These are phyloP conservation scores for Taphrina communis DNA, from an alignment of 1,139 yeast species.

Conservation along the genomic window DNA sequence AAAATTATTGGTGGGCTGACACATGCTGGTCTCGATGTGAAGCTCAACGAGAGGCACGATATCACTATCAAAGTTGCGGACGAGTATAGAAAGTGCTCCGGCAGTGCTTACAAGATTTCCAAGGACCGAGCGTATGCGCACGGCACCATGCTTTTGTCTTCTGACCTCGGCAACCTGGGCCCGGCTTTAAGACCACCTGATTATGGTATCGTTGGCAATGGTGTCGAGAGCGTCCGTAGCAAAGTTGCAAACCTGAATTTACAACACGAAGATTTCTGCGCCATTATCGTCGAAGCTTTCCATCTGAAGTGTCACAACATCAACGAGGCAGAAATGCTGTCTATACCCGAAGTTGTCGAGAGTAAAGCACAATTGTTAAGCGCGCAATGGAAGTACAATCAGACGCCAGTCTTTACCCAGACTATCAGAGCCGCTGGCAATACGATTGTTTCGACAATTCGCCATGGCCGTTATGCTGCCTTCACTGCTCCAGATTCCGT, in stretches of 20 bases:
- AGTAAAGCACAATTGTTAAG: slow-evolving; percentile 50
- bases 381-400: slow-evolving; percentile 78
- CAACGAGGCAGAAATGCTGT: slow-evolving; percentile 20
- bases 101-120: slow-evolving; percentile 87
- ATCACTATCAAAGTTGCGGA: slow-evolving; percentile 56
- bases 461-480: slow-evolving; percentile 6
- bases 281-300: slow-evolving; percentile 59
- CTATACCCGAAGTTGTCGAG: slow-evolving; percentile 20
- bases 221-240: slow-evolving; percentile 78
- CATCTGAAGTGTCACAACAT: slow-evolving; percentile 51
- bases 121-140: slow-evolving; percentile 89
- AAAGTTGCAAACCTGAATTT: slow-evolving; percentile 71
- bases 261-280: slow-evolving; percentile 58
- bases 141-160: slow-evolving; percentile 87
- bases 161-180: slow-evolving; percentile 65
- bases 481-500: not conserved
- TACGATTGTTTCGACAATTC: slow-evolving; percentile 1
- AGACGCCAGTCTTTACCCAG: slow-evolving; percentile 70
- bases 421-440: slow-evolving; percentile 15
- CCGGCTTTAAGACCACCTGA: slow-evolving; percentile 61
- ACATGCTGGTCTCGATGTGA: slow-evolving; percentile 48
- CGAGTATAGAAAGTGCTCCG: slow-evolving; percentile 69
- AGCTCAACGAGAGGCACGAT: slow-evolving; percentile 78
- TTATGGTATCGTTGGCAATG: slow-evolving; percentile 61
- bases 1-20: slow-evolving; percentile 63